Evolutionary conservation across 140 eudicot species (phyloP).

Genomic region (Stevia rebaudiana): DNA sequence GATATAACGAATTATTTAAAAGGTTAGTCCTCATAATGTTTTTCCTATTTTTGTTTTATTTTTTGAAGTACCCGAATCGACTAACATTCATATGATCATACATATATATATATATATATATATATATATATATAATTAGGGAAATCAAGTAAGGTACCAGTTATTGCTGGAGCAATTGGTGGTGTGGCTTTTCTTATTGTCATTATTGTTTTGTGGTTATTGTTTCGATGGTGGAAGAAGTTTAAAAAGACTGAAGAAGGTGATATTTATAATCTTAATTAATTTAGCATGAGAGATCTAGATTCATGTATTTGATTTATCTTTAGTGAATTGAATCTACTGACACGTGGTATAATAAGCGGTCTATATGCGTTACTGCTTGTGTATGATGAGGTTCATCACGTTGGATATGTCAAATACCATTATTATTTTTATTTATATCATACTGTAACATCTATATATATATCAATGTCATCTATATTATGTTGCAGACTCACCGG

Average conservation of each 20-base stretch:
- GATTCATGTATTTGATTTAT: neutral
- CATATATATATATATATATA: neutral
- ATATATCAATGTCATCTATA: no score
- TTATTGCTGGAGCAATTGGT: slow-evolving; percentile 50
- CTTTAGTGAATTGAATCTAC: neutral
- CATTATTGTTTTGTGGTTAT: slow-evolving; percentile 20
- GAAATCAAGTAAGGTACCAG: slow-evolving; percentile 39
- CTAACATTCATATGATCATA: neutral
- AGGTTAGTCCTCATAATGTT: slow-evolving; percentile 29
- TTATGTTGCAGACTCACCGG: slow-evolving; percentile 30
- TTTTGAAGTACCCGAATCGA: neutral
- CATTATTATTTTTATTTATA: neutral
- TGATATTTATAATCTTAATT: slow-evolving; percentile 16
- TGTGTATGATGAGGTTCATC: neutral
- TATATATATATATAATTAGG: slow-evolving; percentile 27
- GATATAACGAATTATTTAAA: slow-evolving; percentile 32
- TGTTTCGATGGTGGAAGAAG: slow-evolving; percentile 31
- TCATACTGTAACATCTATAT: neutral
- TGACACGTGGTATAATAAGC: neutral
- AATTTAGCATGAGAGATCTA: neutral
- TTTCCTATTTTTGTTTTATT: slow-evolving; percentile 1
- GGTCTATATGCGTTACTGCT: neutral
- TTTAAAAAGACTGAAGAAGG: slow-evolving; percentile 38
- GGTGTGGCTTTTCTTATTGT: slow-evolving; percentile 42
- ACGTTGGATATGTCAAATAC: neutral